These are phyloP conservation scores for Spirogloea muscicola DNA, from an alignment of 139 green algal genomes.

Conservation along the genomic window DNA sequence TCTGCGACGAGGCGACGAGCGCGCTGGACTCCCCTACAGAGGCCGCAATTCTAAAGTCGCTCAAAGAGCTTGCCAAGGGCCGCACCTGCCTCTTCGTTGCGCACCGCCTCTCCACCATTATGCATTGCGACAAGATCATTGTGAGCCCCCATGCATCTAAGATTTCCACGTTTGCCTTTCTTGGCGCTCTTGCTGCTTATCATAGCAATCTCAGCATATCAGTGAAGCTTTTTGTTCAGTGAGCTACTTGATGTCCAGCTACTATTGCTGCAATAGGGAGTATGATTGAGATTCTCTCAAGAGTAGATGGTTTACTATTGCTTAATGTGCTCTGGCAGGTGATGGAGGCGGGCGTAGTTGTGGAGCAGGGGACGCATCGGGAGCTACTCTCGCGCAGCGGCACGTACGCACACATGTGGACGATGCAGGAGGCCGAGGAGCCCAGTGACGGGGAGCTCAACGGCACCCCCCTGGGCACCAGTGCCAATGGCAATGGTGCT, in stretches of 20 bases:
- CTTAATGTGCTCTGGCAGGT: slow-evolving; percentile 43
- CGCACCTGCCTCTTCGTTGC: slow-evolving; percentile 90
- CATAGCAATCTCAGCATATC: background rate
- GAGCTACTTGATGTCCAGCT: background rate
- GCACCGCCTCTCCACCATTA: slow-evolving; percentile 82
- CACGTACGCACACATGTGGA: slow-evolving; percentile 52
- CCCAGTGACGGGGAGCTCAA: too few relatives aligned
- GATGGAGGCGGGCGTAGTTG: slow-evolving; percentile 58
- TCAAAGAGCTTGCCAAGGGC: slow-evolving; percentile 57
- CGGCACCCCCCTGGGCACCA: too few relatives aligned
- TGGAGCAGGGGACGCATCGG: slow-evolving; percentile 65
- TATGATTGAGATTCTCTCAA: background rate
- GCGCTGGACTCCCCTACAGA: slow-evolving; percentile 84
- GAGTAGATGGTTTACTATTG: background rate
- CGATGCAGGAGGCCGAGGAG: slow-evolving; percentile 44
- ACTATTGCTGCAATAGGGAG: background rate
- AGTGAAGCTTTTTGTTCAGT: background rate
- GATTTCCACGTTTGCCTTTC: background rate
- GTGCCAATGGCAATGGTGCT: too few relatives aligned
- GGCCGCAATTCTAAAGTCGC: slow-evolving; percentile 56
- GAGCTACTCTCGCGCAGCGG: slow-evolving; percentile 57
- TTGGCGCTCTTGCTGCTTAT: background rate
- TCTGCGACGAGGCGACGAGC: slow-evolving; percentile 85
- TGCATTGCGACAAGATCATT: slow-evolving; percentile 75
- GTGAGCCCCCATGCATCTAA: background rate